Evolutionary conservation across 495 filamentous ascomycete genomes (phyloP).

Genomic region (Hypoxylon rickii): DNA sequence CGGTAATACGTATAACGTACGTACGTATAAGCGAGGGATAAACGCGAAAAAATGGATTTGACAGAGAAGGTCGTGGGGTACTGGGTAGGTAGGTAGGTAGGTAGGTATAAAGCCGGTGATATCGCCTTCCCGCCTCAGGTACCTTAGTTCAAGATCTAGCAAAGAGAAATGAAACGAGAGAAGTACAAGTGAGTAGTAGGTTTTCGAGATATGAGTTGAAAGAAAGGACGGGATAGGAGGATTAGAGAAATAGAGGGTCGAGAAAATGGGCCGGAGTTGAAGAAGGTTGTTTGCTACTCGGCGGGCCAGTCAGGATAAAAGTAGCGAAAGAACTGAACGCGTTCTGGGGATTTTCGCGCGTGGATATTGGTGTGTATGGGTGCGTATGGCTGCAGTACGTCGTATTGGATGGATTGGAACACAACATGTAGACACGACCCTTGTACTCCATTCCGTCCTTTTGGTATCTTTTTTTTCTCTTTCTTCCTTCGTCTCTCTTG

Average conservation of each 20-base stretch:
- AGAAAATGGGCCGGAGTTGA: constrained; percentile 19
- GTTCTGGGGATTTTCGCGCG: constrained; percentile 29
- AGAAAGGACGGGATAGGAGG: constrained; percentile 28
- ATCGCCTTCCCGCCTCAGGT: constrained; percentile 1
- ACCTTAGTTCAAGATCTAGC: constrained; percentile 2
- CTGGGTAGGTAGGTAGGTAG: too few species aligned
- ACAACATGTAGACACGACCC: constrained; percentile 22
- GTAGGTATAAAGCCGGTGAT: constrained; percentile 14
- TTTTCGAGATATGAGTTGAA: constrained; percentile 21
- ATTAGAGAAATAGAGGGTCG: constrained; percentile 23
- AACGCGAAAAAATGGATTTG: constrained; percentile 13
- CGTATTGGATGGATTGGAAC: constrained; percentile 5
- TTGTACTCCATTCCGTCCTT: constrained; percentile 27
- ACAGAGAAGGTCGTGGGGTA: too few species aligned
- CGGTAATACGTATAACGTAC: constrained; percentile 26
- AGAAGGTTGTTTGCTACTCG: constrained; percentile 31
- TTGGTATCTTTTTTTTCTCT: constrained; percentile 23
- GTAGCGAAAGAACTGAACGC: constrained; percentile 26
- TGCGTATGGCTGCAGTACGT: too few species aligned
- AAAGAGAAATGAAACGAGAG: constrained; percentile 3
- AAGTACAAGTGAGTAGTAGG: constrained; percentile 14
- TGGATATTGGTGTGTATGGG: constrained; percentile 13
- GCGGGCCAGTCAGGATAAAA: constrained; percentile 33
- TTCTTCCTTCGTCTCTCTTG: too few species aligned
- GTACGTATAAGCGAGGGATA: constrained; percentile 26